These are phyloP conservation scores for Heracleum sosnowskyi DNA, from an alignment of 129 eudicot species.

Conservation along the genomic window DNA sequence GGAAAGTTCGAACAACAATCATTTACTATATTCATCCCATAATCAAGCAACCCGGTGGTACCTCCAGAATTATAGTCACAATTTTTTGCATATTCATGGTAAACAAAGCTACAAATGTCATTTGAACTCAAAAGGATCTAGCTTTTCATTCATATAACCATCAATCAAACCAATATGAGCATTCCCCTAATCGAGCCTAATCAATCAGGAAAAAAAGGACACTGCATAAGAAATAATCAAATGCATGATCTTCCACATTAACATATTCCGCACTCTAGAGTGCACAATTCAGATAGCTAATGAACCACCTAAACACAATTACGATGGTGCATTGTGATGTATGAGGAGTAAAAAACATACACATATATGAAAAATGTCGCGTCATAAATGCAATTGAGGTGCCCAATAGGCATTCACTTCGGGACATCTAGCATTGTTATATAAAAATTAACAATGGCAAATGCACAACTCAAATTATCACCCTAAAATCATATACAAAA, in stretches of 20 bases:
- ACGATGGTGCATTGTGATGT: not conserved
- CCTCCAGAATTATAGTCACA: not conserved
- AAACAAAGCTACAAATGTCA: not conserved
- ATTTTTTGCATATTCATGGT: no score
- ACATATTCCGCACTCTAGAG: not conserved
- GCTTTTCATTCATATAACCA: not conserved
- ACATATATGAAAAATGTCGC: not conserved
- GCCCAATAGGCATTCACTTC: no score
- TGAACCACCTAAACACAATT: not conserved
- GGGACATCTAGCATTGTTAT: no score
- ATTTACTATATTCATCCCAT: not conserved
- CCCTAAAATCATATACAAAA: not conserved
- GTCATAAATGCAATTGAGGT: no score
- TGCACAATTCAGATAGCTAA: not conserved
- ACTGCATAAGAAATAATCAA: not conserved
- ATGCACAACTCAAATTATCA: no score
- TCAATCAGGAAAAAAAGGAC: not conserved
- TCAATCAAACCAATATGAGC: not conserved
- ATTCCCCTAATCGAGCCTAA: not conserved
- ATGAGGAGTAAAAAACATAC: not conserved
- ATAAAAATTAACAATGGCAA: no score
- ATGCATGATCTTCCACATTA: not conserved
- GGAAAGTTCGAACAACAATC: not conserved
- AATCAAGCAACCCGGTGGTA: not conserved
- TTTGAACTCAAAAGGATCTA: not conserved